Evolutionary conservation across 768 basidiomycete genomes (phyloP).

Genomic region (Auricularia auricula-judae): DNA sequence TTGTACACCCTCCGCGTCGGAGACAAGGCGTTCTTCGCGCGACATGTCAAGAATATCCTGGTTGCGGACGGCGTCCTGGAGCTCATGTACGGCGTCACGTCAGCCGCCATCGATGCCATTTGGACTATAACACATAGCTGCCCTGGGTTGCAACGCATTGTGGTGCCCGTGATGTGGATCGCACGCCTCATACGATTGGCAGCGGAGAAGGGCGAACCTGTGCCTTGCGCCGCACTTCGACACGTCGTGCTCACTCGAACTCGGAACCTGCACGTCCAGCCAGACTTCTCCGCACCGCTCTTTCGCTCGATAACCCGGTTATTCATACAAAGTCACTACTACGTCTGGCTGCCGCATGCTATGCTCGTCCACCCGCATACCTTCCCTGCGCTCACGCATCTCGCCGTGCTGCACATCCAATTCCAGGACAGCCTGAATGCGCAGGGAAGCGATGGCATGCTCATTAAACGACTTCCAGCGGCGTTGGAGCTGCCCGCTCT

Average conservation of each 20-base stretch:
- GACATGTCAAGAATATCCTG: neutral
- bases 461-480: neutral
- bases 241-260: neutral
- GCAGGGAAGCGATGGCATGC: neutral
- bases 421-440: neutral
- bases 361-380: neutral
- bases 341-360: neutral
- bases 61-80: neutral
- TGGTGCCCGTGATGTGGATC: neutral
- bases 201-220: neutral
- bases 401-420: neutral
- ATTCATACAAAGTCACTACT: neutral
- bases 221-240: neutral
- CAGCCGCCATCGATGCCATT: neutral
- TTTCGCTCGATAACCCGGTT: neutral
- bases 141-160: neutral
- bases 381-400: neutral
- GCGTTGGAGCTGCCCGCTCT: neutral
- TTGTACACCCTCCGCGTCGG: neutral
- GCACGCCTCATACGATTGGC: neutral
- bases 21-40: neutral
- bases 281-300: neutral
- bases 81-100: neutral
- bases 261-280: neutral
- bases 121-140: neutral